Evolutionary conservation across 129 eudicot genomes (phyloP), one percentile per base, ranked within the genome.

Genomic region (Chrysanthemum lavandulifolium): DNA sequence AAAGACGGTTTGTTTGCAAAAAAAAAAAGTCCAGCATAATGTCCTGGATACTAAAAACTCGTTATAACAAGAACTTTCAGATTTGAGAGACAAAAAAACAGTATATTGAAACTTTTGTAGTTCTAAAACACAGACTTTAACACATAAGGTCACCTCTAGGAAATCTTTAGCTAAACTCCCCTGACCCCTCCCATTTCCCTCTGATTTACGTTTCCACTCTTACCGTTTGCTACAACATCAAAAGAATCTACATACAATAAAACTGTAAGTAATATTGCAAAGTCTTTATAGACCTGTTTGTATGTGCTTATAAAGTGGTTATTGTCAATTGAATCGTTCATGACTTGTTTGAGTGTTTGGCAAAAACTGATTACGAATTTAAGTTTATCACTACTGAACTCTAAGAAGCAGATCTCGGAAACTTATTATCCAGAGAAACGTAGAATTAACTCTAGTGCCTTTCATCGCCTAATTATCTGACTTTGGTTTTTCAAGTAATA

Each of bases 31-130:
- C 61, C 50, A 3, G 27, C 27, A 53, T 56, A 65, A 74, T 65
- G 55, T 33, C 65, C 55, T n/a, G 8, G 36, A 65, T 53, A 53
- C 29, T 62, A 63, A 36, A 13, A 65, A 21, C 65, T 52, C 29
- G 10, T 16, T 31, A 33, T 16, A 6, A 6, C 48, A 49, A 73
- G 7, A 12, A 15, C 13, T 60, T 25, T 10, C 65, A 4, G 13
- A 60, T 16, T 56, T 15, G 12, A 56, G 11, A 25, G 18, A 60
- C 5, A 23, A 59, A 10, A 60, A 25, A 13, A 13, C 9, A 61
- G 8, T 5, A 27, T 25, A 27, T 13, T 61, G 13, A 0, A 0
- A 25, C 65, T 23, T 19, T 61, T n/a, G 45, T 25, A 1, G 16
- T 29, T 61, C 4, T 29, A 61, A 4, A 14, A 4, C 48, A 61